These are phyloP conservation scores for Didymella keratinophila DNA, from an alignment of 2,329 filamentous ascomycete genomes.

Conservation along the genomic window DNA sequence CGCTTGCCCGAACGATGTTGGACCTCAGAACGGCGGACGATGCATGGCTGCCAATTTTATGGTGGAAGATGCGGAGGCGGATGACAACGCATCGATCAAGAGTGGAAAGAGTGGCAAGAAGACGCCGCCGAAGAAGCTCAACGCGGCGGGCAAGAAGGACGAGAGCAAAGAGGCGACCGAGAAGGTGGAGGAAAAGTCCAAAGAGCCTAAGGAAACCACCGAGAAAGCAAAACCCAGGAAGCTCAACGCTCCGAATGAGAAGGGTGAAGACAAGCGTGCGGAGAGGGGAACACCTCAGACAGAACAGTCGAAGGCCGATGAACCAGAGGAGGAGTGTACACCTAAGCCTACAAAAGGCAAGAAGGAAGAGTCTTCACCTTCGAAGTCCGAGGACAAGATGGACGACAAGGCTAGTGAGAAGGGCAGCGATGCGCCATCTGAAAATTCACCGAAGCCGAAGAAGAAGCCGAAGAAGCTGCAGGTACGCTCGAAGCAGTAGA, in stretches of 20 bases:
- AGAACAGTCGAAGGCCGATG: neutral
- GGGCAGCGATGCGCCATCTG: slow-evolving; percentile 4
- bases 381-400: slow-evolving; percentile 8
- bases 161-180: slow-evolving; percentile 5
- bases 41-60: slow-evolving; percentile 53
- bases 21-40: slow-evolving; percentile 46
- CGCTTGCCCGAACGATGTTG: slow-evolving; percentile 51
- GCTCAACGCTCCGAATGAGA: neutral
- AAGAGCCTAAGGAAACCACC: neutral
- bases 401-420: slow-evolving; percentile 15
- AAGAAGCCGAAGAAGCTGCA: slow-evolving; percentile 52
- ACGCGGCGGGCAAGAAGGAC: slow-evolving; percentile 5
- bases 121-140: slow-evolving; percentile 32
- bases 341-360: neutral
- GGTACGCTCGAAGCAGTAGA: slow-evolving; percentile 30
- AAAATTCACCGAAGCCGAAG: slow-evolving; percentile 34
- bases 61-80: slow-evolving; percentile 44
- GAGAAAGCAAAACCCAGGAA: slow-evolving; percentile 14
- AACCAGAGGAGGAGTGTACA: neutral
- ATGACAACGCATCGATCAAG: slow-evolving; percentile 33
- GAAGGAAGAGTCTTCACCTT: neutral
- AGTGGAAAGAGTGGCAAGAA: slow-evolving; percentile 21
- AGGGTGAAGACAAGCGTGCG: neutral
- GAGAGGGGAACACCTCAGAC: slow-evolving; percentile 21
- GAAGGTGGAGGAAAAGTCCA: neutral